Conservation (phyloP, 2,329 filamentous ascomycete genomes). For the Dothiorella sarmentorum region DNA sequence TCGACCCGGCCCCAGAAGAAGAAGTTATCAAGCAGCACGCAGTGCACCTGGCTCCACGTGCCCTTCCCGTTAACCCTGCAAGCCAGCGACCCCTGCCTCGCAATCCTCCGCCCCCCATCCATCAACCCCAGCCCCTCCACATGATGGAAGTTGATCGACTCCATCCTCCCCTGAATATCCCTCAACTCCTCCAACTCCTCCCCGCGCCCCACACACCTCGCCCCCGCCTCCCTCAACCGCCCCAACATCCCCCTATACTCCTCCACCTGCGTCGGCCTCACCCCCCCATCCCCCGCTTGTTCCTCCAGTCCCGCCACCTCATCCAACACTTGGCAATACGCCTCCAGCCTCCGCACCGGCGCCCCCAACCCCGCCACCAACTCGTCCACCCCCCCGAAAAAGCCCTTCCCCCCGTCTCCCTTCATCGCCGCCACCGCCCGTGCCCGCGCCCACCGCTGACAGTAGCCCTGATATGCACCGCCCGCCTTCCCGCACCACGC, state of each 20-base stretch:
- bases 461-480: slow-evolving; percentile 26
- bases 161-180: not conserved
- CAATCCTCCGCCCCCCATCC: slow-evolving; percentile 23
- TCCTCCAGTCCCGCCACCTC: not conserved
- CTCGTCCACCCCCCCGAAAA: not conserved
- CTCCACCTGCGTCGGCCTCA: not conserved
- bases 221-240: not conserved
- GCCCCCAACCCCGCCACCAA: not conserved
- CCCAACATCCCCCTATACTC: not conserved
- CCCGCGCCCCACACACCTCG: not conserved
- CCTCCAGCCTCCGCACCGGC: not conserved
- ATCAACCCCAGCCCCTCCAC: slow-evolving; percentile 22
- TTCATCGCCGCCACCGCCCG: slow-evolving; percentile 25
- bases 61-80: slow-evolving; percentile 31
- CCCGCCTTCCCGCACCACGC: slow-evolving; percentile 25
- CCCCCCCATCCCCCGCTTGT: not conserved
- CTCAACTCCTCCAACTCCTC: not conserved
- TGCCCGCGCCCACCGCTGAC: slow-evolving; percentile 27
- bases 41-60: slow-evolving; percentile 30
- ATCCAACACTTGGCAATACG: not conserved
- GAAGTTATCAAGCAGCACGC: slow-evolving; percentile 30
- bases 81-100: slow-evolving; percentile 27
- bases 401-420: slow-evolving; percentile 24
- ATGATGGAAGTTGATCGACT: not conserved
- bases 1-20: slow-evolving; percentile 32